Percentiles rank a stretch among this genome's conserved stretches.
Conservation (phyloP, 257 asterid genomes). For the Anisodus tanguticus region DNA sequence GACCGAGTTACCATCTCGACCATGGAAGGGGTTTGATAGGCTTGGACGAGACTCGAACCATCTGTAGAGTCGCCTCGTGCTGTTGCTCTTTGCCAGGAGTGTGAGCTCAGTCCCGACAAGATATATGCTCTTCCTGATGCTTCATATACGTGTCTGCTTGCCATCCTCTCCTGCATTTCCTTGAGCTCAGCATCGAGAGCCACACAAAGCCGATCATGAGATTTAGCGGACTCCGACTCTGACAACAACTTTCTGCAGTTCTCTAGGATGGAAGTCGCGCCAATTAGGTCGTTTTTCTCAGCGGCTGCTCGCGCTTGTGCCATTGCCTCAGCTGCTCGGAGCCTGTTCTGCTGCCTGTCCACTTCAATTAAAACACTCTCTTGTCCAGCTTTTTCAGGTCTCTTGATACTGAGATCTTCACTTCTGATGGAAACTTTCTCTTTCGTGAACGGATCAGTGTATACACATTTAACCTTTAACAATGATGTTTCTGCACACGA, state of each 20-base stretch:
- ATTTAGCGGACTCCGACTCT: constrained; percentile 65
- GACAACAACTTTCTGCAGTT: constrained; percentile 57
- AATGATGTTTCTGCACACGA: constrained; percentile 56
- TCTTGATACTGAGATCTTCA: constrained; percentile 57
- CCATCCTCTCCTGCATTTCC: constrained; percentile 97
- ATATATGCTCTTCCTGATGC: constrained; percentile 94
- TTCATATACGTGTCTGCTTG: constrained; percentile 85
- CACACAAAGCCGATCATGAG: constrained; percentile 67
- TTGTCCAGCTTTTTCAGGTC: constrained; percentile 52
- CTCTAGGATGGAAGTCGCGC: constrained; percentile 76
- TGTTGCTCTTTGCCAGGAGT: constrained; percentile 99
- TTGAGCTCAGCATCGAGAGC: constrained; percentile 90
- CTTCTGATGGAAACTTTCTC: constrained; percentile 54
- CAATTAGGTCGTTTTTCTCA: constrained; percentile 70
- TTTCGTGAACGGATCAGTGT: constrained; percentile 71
- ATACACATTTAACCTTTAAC: constrained; percentile 64
- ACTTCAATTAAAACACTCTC: constrained; percentile 73
- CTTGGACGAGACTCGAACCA: constrained; percentile 72
- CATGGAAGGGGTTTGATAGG: constrained; percentile 96
- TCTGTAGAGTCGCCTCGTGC: constrained; percentile 91
- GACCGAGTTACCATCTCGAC: constrained; percentile 92
- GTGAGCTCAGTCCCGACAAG: constrained; percentile 91
- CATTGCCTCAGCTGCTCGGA: constrained; percentile 91
- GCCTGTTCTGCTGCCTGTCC: constrained; percentile 83
- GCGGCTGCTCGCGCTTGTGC: constrained; percentile 71